Evolutionary conservation across 306 rosid genomes (phyloP), one percentile per base, ranked within the genome.

Genomic region (Dryas alaskensis): DNA sequence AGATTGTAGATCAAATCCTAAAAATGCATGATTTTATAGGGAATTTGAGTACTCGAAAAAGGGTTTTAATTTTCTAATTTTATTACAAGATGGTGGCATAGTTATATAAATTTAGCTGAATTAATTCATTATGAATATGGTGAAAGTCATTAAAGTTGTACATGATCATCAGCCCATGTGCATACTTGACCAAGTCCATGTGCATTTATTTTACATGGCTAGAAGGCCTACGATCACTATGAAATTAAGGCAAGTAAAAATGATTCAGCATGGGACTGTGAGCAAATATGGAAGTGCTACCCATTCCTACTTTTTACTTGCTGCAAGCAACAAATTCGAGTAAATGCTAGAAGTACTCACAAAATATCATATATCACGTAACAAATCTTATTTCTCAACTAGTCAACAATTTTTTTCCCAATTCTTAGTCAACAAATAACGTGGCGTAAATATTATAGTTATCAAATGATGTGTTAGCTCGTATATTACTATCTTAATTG

Each of bases 271-370:
- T 66, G 44, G 70, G 57, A 17, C 50, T 27, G 17, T 42, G 37
- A 63, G 67, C 67, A 40, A 19, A 62, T 16, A 14, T 39, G 27
- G 47, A 39, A 62, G 49, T 7, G 8, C 12, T 3, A 62, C 16
- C 48, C 47, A 62, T 16, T 63, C 68, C 37, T 63, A 43, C 31
- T n/a, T 63, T 11, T n/a, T 58, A 25, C 63, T 58, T 25, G 60
- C 4, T 61, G 19, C 17, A 42, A n/a, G 67, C 27, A 40, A 63
- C 50, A 43, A 63, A 27, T 63, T 16, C 31, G 14, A 63, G 68
- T n/a, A 43, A 63, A 63, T 63, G 50, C 27, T 63, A 63, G 50
- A 13, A 4, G 55, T 51, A 51, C 55, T 50, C 55, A 11, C 55
- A 31, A 31, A 31, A 2, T 31, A 31, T 31, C 37, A 31, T 31